phyloP scores from a whole-genome alignment of 805 yeast genomes.

The Nakazawaea ernobii region DNA sequence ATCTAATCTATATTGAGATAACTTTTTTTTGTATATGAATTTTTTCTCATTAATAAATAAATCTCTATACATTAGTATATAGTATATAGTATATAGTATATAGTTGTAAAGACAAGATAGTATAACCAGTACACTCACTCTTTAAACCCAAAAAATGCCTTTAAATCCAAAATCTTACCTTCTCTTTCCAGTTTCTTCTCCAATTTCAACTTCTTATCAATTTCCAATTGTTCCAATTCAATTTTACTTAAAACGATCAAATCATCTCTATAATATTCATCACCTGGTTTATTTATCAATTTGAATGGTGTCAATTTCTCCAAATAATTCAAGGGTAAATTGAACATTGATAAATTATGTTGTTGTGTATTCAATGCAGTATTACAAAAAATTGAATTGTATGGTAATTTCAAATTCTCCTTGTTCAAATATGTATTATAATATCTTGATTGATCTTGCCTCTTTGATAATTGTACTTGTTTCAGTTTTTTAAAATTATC shows the following conservation, averaged over 20 bases:
- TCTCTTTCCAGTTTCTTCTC: conserved; percentile 15
- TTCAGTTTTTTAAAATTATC: conserved; percentile 14
- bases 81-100: no score
- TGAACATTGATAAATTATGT: conserved; percentile 26
- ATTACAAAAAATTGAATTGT: conserved; percentile 25
- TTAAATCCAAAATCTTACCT: conserved; percentile 21
- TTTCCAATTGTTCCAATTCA: conserved; percentile 20
- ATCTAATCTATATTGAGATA: background rate
- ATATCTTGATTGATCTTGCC: conserved; percentile 1
- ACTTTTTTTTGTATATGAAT: background rate
- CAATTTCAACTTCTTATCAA: conserved; percentile 15
- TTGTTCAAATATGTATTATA: conserved; percentile 25
- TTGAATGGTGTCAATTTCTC: conserved; percentile 19
- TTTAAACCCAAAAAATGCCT: conserved; percentile 27
- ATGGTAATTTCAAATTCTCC: conserved; percentile 17
- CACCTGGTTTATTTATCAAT: conserved; percentile 21
- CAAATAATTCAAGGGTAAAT: conserved; percentile 24
- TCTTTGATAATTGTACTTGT: background rate
- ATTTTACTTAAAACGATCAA: conserved; percentile 24
- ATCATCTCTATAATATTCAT: conserved; percentile 26
- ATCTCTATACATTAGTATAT: no score
- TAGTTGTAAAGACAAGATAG: background rate
- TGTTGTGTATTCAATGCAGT: conserved; percentile 28
- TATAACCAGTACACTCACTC: conserved; percentile 3
- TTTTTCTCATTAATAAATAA: no score